These are phyloP conservation scores for Trichothecium sympodiale DNA, from an alignment of 2,329 filamentous ascomycete species.

Conservation along the genomic window DNA sequence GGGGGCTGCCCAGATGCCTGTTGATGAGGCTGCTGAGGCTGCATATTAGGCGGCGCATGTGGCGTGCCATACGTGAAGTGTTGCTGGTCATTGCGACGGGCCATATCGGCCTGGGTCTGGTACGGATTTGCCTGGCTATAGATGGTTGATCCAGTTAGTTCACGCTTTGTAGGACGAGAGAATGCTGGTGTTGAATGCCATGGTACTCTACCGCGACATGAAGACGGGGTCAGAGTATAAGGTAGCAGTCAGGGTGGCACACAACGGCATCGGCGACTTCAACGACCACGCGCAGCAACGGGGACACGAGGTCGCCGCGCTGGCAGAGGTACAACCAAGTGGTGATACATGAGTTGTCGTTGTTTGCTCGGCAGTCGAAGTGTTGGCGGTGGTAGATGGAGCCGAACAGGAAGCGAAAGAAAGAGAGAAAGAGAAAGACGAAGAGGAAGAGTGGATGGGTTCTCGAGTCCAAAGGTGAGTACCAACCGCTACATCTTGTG, in stretches of 20 bases:
- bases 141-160: conserved; percentile 1
- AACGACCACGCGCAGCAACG: background rate
- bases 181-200: background rate
- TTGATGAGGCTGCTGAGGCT: conserved; percentile 25
- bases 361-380: background rate
- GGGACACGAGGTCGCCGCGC: background rate
- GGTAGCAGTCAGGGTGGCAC: conserved; percentile 1
- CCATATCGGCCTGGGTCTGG: conserved; percentile 34
- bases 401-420: background rate
- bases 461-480: background rate
- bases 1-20: conserved; percentile 27
- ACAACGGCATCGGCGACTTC: background rate
- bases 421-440: background rate
- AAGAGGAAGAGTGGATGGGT: background rate
- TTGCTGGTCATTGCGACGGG: conserved; percentile 25
- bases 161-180: background rate
- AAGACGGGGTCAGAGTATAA: background rate
- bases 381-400: background rate
- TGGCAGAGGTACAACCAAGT: background rate
- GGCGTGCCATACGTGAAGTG: conserved; percentile 25
- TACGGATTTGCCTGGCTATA: conserved; percentile 33
- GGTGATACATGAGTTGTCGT: background rate
- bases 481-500: background rate
- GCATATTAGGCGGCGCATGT: conserved; percentile 26
- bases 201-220: background rate